Evolutionary conservation across 306 rosid species (phyloP), one percentile per base, ranked within the genome.

Genomic region (Ammopiptanthus mongolicus): DNA sequence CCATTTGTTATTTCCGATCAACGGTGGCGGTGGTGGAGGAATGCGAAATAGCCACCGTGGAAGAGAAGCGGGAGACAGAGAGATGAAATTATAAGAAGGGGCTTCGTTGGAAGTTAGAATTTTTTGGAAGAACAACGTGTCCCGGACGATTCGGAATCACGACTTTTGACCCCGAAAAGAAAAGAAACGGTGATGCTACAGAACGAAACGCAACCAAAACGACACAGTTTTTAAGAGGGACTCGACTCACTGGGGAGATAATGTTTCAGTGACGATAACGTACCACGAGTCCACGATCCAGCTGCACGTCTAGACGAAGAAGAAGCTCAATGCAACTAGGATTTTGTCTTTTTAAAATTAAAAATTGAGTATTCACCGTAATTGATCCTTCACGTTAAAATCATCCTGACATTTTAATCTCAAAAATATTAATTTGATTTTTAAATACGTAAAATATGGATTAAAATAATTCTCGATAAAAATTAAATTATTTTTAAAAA

Each of bases 1-100:
- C 86, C 96, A 88, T 93, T 33, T 3, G 46, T 8, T 6, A 23
- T 67, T 73, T 74, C 50, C 34, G 1, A 1, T 25, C 22, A 56
- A 29, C 78, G 58, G 78, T 18, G 74, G 34, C 3, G 19, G 60
- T 2, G 39, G 8, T 28, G n/a, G 59, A 10, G 52, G 80, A 59
- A 44, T 28, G 53, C 15, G 66, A 39, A 48, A 70, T 64, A 60
- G 68, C 53, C 53, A 56, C 82, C 65, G 46, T 73, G 50, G 41
- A 65, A 22, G 58, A 31, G 65, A 66, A 12, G 65, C 34, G 19
- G 28, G 52, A 22, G 64, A 4, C 6, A 15, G 67, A 73, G 5
- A 63, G 14, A 53, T 37, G 51, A 58, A 58, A 58, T 58, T 36
- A 14, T 14, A 2, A 25, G 66, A 15, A 66, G 21, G 11, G 66